Percentiles rank a stretch among this genome's conserved stretches.
Conservation (phyloP, 148 eudicot species). For the Vaccinium myrtillus region DNA sequence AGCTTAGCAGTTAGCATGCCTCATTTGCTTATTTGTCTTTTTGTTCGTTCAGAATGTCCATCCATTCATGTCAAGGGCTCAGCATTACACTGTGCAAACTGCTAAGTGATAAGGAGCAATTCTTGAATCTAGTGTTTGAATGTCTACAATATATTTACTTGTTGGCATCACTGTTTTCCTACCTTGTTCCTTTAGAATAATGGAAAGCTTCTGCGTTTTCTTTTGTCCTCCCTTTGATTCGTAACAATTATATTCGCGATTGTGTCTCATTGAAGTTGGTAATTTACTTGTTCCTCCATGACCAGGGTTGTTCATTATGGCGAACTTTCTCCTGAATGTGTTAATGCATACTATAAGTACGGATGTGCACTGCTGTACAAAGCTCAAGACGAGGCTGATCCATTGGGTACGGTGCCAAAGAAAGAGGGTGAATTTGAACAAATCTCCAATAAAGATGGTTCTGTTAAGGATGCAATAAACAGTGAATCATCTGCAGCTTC, state of each 20-base stretch:
- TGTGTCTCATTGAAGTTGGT: background rate
- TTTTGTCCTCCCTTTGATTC: background rate
- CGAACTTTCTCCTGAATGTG: slow-evolving; percentile 88
- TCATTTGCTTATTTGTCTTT: background rate
- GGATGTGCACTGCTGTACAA: slow-evolving; percentile 86
- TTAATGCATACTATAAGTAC: slow-evolving; percentile 68
- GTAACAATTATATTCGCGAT: background rate
- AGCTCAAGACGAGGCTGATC: slow-evolving; percentile 97
- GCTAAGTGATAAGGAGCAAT: background rate
- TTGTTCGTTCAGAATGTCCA: too few species aligned
- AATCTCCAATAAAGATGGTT: slow-evolving; percentile 45
- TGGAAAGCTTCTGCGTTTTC: slow-evolving; percentile 4
- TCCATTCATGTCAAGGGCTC: too few species aligned
- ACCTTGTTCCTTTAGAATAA: slow-evolving; percentile 5
- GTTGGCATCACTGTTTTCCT: background rate
- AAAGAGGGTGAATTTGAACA: slow-evolving; percentile 62
- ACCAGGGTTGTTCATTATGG: slow-evolving; percentile 73
- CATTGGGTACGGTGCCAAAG: slow-evolving; percentile 71
- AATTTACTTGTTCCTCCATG: background rate
- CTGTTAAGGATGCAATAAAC: slow-evolving; percentile 33
- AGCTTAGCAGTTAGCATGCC: background rate
- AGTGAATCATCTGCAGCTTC: slow-evolving; percentile 61
- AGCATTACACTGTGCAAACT: background rate
- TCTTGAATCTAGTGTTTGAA: slow-evolving; percentile 7
- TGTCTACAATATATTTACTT: background rate